Conservation (phyloP, 2,329 filamentous ascomycete genomes). For the Elsinoe batatas region DNA sequence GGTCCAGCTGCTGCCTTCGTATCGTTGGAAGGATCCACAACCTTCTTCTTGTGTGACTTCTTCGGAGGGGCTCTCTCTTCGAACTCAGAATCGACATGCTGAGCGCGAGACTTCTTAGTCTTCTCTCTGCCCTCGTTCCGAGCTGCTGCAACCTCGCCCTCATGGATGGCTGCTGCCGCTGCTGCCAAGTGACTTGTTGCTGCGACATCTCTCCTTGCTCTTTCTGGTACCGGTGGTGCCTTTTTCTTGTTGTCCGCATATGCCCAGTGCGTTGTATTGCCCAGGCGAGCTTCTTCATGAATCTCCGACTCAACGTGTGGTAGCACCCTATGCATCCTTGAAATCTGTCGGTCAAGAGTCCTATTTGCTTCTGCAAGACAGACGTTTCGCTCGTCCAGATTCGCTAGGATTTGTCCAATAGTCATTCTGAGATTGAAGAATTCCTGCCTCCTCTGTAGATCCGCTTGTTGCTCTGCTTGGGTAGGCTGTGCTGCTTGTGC, state of each 20-base stretch:
- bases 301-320: conserved; percentile 80
- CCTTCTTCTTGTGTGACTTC: conserved; percentile 55
- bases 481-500: conserved; percentile 11
- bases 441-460: conserved; percentile 58
- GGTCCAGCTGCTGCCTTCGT: conserved; percentile 47
- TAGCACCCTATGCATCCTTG: conserved; percentile 77
- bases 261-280: conserved; percentile 88
- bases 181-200: conserved; percentile 58
- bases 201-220: conserved; percentile 67
- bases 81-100: conserved; percentile 66
- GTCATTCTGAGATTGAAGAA: conserved; percentile 70
- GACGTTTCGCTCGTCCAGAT: conserved; percentile 94
- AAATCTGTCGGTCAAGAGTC: conserved; percentile 72
- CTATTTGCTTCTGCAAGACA: conserved; percentile 90
- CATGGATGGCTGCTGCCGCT: conserved; percentile 64
- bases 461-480: conserved; percentile 32
- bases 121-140: conserved; percentile 79
- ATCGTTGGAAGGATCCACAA: conserved; percentile 38
- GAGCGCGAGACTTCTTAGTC: conserved; percentile 50
- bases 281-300: conserved; percentile 87
- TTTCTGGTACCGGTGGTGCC: conserved; percentile 52
- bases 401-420: conserved; percentile 75
- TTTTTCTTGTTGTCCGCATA: conserved; percentile 71
- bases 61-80: conserved; percentile 57
- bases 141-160: conserved; percentile 69